Base-by-base conservation (phyloP, 164 flowering plant genomes). In the Liquidambar formosana region DNA sequence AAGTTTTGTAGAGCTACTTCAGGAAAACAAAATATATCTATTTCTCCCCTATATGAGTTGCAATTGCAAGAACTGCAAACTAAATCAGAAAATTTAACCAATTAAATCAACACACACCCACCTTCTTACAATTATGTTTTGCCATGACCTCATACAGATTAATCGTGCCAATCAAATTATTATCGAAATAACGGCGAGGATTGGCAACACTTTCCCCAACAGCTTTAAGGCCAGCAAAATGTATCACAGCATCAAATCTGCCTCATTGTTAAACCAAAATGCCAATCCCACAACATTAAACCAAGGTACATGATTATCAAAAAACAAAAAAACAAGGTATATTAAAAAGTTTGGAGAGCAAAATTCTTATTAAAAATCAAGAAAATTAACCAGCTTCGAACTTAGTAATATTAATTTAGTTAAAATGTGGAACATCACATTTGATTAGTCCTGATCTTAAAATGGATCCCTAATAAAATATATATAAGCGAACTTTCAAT, bases 221-320 rank as follows among this genome's bases (percentile, higher is more conserved):
- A 69, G 99, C 98, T 75, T 95, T 95, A 26, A 91, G 83, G 12
- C 96, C 99, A 70, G 97, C 98, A 84, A 95, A 95, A 73, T 95
- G 99, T 63, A 95, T 89, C 70, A 95, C 99, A 19, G 96, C 98
- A 77, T 87, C 96, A 81, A 90, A 95, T 67, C 97, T 95, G 78
- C 70, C 25, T 4, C 66, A 77, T 66, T 47, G 1, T 52, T 64
- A 27, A 51, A 47, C 47, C 61, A 53, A 16, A 49, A 48, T 38
- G 27, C 13, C 54, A 63, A 65, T 19, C 21, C 27, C 12, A 63
- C 49, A 63, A 8, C 48, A 70, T 16, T 14, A 10, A 21, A 23
- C 5, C 10, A 1, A 23, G 22, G 8, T 14, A 38, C 11, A 28
- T 45, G n/a, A 59, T 10, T 5, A 22, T 25, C 16, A 53, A 65